Percentiles rank a stretch among this genome's conserved stretches.
Conservation (phyloP, 768 basidiomycete genomes). For the Mycena rebaudengoi region DNA sequence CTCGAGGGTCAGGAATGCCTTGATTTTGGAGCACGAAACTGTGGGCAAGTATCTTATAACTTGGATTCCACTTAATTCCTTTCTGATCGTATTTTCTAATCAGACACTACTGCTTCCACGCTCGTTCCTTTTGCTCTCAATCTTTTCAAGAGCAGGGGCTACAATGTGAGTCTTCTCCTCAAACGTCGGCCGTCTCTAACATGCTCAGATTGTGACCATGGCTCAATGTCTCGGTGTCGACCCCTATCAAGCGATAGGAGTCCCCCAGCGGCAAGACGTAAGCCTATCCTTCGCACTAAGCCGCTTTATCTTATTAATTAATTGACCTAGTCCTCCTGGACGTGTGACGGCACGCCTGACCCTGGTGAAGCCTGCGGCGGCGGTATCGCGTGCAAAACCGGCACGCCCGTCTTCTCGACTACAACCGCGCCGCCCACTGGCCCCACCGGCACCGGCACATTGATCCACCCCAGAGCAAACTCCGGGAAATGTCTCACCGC, state of each 20-base stretch:
- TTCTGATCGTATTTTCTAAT: neutral
- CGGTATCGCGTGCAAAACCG: slow-evolving; percentile 20
- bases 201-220: neutral
- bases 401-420: slow-evolving; percentile 10
- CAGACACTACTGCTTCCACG: slow-evolving; percentile 1
- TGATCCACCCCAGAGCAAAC: slow-evolving; percentile 6
- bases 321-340: slow-evolving; percentile 4
- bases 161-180: slow-evolving; percentile 25
- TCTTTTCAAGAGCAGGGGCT: slow-evolving; percentile 26
- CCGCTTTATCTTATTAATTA: neutral
- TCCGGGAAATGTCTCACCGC: slow-evolving; percentile 30
- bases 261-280: slow-evolving; percentile 24
- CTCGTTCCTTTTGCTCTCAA: slow-evolving; percentile 11
- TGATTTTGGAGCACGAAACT: slow-evolving; percentile 46
- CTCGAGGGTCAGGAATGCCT: slow-evolving; percentile 36
- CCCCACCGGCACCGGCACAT: slow-evolving; percentile 6
- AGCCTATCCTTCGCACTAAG: neutral
- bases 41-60: slow-evolving; percentile 27
- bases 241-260: slow-evolving; percentile 40
- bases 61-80: neutral
- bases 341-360: slow-evolving; percentile 6
- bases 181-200: no score
- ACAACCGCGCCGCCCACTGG: no score
- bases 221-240: slow-evolving; percentile 39
- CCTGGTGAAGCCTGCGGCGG: slow-evolving; percentile 16